phyloP scores from a whole-genome alignment of 2,329 filamentous ascomycete genomes.

The Blastomyces percursus region DNA sequence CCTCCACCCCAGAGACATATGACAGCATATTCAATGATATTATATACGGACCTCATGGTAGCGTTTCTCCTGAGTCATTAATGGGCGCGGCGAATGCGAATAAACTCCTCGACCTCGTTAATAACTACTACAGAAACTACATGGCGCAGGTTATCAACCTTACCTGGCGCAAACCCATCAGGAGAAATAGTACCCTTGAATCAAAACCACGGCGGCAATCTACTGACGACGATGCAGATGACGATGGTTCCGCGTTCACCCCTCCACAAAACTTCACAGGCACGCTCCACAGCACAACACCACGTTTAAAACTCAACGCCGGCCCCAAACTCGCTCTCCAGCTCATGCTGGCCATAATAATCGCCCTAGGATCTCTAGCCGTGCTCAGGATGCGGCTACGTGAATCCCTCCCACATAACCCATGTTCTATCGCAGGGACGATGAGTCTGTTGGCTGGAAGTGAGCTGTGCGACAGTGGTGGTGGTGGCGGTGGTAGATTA shows the following conservation, averaged over 20 bases:
- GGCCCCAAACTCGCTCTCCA: slow-evolving; percentile 1
- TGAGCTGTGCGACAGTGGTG: not conserved
- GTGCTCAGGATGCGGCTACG: not conserved
- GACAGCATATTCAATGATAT: not conserved
- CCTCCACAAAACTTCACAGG: not conserved
- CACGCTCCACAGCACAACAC: not conserved
- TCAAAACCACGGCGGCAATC: not conserved
- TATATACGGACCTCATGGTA: not conserved
- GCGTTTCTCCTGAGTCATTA: not conserved
- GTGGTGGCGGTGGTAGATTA: not conserved
- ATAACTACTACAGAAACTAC: not conserved
- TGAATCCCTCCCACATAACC: not conserved
- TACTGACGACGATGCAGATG: not conserved
- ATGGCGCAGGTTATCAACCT: not conserved
- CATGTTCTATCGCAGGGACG: not conserved
- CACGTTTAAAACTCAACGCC: not conserved
- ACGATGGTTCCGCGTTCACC: not conserved
- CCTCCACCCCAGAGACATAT: not conserved
- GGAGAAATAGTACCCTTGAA: not conserved
- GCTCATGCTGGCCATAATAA: not conserved
- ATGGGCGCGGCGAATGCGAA: not conserved
- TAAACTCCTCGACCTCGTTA: not conserved
- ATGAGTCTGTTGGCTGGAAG: slow-evolving; percentile 5
- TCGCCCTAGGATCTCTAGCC: not conserved
- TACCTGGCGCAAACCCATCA: not conserved